Evolutionary conservation across 2,329 filamentous ascomycete species (phyloP).

Genomic region (Aspergillus fumigatiaffinis): DNA sequence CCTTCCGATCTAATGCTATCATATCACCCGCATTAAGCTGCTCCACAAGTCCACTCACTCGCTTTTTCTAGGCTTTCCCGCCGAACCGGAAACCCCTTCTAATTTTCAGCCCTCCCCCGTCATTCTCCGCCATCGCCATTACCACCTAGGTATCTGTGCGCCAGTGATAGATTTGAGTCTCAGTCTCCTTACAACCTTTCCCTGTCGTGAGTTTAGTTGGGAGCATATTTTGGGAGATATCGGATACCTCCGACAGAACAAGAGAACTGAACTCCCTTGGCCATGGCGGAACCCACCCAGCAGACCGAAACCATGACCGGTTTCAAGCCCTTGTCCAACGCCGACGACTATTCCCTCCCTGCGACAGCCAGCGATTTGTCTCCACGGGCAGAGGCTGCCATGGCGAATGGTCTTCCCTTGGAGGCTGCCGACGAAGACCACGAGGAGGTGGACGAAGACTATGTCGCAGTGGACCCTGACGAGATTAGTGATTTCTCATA

Average conservation of each 20-base stretch:
- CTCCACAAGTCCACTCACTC: background rate
- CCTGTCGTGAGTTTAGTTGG: background rate
- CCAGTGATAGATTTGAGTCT: background rate
- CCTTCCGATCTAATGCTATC: background rate
- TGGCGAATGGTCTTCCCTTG: conserved; percentile 29
- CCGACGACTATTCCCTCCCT: conserved; percentile 24
- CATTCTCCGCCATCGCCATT: background rate
- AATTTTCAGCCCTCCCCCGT: background rate
- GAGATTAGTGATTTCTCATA: conserved; percentile 39
- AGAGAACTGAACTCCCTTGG: background rate
- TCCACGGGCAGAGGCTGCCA: conserved; percentile 23
- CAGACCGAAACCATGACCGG: conserved; percentile 28
- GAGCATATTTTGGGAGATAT: background rate
- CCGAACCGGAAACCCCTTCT: background rate
- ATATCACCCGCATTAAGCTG: background rate
- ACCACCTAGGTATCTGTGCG: background rate
- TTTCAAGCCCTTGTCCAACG: conserved; percentile 30
- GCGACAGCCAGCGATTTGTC: conserved; percentile 26
- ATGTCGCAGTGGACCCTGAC: conserved; percentile 40
- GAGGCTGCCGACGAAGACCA: conserved; percentile 26
- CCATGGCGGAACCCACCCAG: conserved; percentile 11
- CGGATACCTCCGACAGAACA: background rate
- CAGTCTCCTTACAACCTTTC: background rate
- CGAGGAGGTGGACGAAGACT: conserved; percentile 38
- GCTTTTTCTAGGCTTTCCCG: background rate